phyloP scores from a whole-genome alignment of 345 rosid genomes.

The Eucalyptus pauciflora region DNA sequence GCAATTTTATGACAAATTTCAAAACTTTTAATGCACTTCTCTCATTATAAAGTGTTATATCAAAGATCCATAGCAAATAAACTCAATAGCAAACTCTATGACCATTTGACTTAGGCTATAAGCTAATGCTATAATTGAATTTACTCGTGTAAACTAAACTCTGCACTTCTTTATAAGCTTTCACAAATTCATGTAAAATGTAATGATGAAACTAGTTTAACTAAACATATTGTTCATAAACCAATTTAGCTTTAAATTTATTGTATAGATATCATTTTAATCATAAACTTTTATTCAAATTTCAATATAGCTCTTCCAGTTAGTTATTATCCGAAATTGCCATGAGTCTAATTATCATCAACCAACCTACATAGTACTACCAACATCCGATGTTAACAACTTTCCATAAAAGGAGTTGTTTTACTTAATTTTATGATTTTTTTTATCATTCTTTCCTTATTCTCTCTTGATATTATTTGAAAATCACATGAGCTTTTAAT shows the following conservation, averaged over 20 bases:
- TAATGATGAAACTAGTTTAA: too few relatives aligned
- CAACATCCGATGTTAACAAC: not conserved
- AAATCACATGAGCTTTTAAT: not conserved
- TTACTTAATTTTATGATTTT: not conserved
- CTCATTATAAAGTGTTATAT: not conserved
- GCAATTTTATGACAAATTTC: rapidly evolving
- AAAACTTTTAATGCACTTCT: too few relatives aligned
- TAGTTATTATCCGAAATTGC: too few relatives aligned
- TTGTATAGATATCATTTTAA: too few relatives aligned
- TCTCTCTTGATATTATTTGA: not conserved
- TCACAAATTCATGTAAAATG: too few relatives aligned
- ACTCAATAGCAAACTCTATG: not conserved
- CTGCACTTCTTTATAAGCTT: rapidly evolving
- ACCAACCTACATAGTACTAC: too few relatives aligned
- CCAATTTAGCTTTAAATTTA: not conserved
- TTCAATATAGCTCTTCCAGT: too few relatives aligned
- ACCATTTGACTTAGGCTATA: rapidly evolving
- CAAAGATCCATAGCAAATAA: not conserved
- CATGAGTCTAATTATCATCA: rapidly evolving
- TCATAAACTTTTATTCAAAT: too few relatives aligned
- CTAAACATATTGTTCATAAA: too few relatives aligned
- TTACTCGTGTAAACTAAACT: not conserved
- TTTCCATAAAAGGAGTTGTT: too few relatives aligned
- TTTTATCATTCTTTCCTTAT: not conserved
- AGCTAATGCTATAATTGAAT: not conserved